Evolutionary conservation across 768 basidiomycete species (phyloP).

Genomic region (Pleurotus cornucopiae): DNA sequence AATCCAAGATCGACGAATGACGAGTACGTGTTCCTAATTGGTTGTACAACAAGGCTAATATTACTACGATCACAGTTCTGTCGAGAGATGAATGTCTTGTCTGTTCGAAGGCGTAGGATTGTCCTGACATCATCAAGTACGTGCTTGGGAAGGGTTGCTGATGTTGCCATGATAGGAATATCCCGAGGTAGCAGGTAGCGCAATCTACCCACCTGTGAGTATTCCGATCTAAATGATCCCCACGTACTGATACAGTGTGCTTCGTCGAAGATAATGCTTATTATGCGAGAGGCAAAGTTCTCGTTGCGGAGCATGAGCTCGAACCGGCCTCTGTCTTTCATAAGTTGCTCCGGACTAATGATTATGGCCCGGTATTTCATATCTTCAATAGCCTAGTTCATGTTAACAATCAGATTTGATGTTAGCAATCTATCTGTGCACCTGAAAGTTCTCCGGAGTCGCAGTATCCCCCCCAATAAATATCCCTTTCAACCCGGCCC

Average conservation of each 20-base stretch:
- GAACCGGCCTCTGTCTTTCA: conserved; percentile 3
- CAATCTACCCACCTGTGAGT: conserved; percentile 12
- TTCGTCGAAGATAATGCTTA: conserved; percentile 29
- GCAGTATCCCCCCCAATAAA: conserved; percentile 15
- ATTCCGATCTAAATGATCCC: conserved; percentile 28
- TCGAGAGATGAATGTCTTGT: not conserved
- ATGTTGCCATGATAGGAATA: conserved; percentile 9
- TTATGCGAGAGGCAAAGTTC: conserved; percentile 17
- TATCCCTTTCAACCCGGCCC: conserved; percentile 14
- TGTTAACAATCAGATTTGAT: not conserved
- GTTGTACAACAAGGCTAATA: not conserved
- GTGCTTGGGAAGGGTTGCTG: not conserved
- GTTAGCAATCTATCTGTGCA: conserved; percentile 4
- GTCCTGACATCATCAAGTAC: not conserved
- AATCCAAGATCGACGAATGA: too few relatives aligned
- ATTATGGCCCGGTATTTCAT: conserved; percentile 16
- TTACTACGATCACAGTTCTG: not conserved
- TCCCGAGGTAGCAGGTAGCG: conserved; percentile 1
- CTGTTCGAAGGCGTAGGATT: not conserved
- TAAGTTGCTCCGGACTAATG: conserved; percentile 19
- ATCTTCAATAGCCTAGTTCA: conserved; percentile 16
- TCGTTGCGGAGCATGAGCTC: not conserved
- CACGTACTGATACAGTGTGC: conserved; percentile 31
- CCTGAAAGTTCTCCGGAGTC: conserved; percentile 14
- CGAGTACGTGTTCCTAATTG: too few relatives aligned